Evolutionary conservation across 768 basidiomycete species (phyloP).

Genomic region (Sutorius australiensis): DNA sequence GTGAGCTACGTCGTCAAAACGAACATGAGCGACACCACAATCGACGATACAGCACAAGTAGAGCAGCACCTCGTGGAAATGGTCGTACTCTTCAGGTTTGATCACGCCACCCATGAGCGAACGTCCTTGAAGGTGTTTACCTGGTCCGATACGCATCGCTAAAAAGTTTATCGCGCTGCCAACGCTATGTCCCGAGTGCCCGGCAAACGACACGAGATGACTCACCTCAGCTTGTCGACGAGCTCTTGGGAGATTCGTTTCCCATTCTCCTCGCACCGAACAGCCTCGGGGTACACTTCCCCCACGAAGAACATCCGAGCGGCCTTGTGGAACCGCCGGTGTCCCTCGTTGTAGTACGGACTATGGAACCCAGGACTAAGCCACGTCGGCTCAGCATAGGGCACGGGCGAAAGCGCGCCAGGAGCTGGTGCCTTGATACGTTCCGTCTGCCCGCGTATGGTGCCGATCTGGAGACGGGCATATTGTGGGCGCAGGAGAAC

Average conservation of each 20-base stretch:
- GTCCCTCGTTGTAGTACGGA: conserved; percentile 76
- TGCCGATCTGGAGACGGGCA: conserved; percentile 64
- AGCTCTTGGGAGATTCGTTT: conserved; percentile 83
- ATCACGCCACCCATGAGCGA: conserved; percentile 77
- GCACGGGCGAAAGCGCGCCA: conserved; percentile 70
- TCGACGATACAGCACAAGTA: not conserved
- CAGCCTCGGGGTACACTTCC: conserved; percentile 71
- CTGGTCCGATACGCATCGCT: conserved; percentile 70
- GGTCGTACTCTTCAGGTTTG: conserved; percentile 84
- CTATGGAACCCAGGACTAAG: conserved; percentile 60
- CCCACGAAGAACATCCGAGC: conserved; percentile 75
- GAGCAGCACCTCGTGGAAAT: conserved; percentile 80
- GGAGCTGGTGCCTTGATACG: conserved; percentile 49
- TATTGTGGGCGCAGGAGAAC: conserved; percentile 74
- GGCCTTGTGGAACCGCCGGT: conserved; percentile 69
- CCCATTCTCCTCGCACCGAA: conserved; percentile 78
- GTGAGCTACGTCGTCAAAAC: conserved; percentile 48
- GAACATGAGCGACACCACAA: not conserved
- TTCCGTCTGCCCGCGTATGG: conserved; percentile 53
- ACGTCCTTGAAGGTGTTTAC: conserved; percentile 82
- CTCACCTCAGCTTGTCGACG: conserved; percentile 79
- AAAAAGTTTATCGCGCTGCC: conserved; percentile 59
- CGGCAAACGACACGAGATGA: not conserved
- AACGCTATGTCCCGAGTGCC: not conserved
- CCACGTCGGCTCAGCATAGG: conserved; percentile 88